phyloP scores from a whole-genome alignment of 768 basidiomycete species.

The Kwoniella dejecticola region DNA sequence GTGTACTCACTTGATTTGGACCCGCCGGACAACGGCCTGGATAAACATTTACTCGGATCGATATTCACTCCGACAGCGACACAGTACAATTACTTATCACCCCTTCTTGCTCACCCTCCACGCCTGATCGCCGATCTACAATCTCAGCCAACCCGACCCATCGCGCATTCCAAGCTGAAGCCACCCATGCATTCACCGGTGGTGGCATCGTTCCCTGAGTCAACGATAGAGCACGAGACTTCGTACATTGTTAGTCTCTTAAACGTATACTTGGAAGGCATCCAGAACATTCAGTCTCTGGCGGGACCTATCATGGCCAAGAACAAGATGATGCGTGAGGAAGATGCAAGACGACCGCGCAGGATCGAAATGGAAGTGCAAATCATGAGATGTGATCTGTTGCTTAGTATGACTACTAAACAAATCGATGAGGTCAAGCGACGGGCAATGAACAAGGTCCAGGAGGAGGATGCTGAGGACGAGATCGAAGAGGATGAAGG shows the following conservation, averaged over 20 bases:
- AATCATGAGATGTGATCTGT: conserved; percentile 31
- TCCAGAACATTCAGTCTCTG: background rate
- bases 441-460: conserved; percentile 9
- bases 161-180: background rate
- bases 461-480: conserved; percentile 9
- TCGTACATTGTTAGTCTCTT: conserved; percentile 1
- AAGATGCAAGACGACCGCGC: conserved; percentile 15
- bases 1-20: background rate
- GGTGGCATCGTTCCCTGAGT: background rate
- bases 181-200: background rate
- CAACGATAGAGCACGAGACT: background rate
- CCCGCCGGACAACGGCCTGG: background rate
- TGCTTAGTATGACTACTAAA: conserved; percentile 33
- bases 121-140: conserved; percentile 19
- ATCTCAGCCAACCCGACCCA: conserved; percentile 21
- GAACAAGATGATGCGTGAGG: conserved; percentile 15
- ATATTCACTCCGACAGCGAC: conserved; percentile 16
- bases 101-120: conserved; percentile 21
- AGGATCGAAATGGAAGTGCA: conserved; percentile 33
- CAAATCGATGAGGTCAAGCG: conserved; percentile 28
- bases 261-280: background rate
- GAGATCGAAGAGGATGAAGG: background rate
- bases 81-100: conserved; percentile 11
- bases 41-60: conserved; percentile 17
- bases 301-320: conserved; percentile 8